Evolutionary conservation across 2,329 filamentous ascomycete genomes (phyloP).

Genomic region (Colletotrichum sp.): DNA sequence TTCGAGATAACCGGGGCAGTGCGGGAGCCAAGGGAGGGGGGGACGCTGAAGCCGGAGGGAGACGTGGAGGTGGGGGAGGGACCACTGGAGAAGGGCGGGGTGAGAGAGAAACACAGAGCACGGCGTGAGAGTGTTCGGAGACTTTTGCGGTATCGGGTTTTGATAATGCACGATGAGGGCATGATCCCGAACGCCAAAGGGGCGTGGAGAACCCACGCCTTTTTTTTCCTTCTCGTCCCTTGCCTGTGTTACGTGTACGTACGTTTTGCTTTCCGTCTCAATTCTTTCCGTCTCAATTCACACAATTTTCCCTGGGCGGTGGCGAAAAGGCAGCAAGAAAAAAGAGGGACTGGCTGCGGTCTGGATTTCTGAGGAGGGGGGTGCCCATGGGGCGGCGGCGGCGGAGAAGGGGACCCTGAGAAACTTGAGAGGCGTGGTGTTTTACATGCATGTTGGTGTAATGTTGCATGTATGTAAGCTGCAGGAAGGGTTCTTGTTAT

Average conservation of each 20-base stretch:
- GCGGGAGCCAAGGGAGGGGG: not conserved
- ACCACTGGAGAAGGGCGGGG: not conserved
- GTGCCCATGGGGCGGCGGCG: not conserved
- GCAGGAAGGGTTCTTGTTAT: not conserved
- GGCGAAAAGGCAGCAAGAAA: not conserved
- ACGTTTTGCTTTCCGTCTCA: not conserved
- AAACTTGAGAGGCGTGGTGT: not conserved
- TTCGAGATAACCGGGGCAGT: not conserved
- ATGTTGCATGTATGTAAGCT: not conserved
- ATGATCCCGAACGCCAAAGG: not conserved
- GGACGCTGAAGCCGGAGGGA: not conserved
- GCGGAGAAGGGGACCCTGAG: not conserved
- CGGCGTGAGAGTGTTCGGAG: not conserved
- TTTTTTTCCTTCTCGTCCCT: not conserved
- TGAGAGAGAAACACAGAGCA: not conserved
- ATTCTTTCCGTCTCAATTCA: not conserved
- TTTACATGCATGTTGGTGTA: not conserved
- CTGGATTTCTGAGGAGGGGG: not conserved
- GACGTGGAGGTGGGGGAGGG: not conserved
- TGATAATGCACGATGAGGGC: slow-evolving; percentile 9
- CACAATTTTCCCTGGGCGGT: not conserved
- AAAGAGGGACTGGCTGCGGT: not conserved
- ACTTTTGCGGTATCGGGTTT: not conserved
- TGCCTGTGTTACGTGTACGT: not conserved
- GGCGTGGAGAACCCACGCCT: not conserved